Base-by-base conservation (phyloP, 176 grass and related monocot species). In the Ananas comosus region DNA sequence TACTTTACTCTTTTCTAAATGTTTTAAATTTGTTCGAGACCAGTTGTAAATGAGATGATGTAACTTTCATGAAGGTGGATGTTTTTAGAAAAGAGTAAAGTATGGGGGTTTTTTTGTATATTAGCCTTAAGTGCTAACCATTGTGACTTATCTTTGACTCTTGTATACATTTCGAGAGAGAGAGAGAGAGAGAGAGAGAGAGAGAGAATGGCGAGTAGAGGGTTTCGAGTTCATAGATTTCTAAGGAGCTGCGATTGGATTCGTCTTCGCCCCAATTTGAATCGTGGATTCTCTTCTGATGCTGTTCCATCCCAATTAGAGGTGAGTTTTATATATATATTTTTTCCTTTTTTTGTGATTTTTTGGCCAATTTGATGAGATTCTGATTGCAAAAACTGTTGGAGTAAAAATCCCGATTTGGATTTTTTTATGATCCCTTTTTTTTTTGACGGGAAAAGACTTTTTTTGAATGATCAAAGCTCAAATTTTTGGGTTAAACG, bases 231-330 rank as follows among this genome's bases (percentile, higher is more conserved):
- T 63, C 42, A 56, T 0, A 75, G 71, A 13, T 80, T 53, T 68
- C 29, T 80, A 42, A 82, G 51, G 18, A 71, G 72, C 25, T 79
- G 67, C 50, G 73, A 70, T 48, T 68, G 78, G 86, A 66, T 64
- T 61, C 59, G 29, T 56, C 59, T 78, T 71, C 83, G 18, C 72
- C 59, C 65, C 25, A 71, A 50, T 22, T 72, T 28, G 13, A 70
- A 22, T 12, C 72, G 81, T 59, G 52, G 65, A 13, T 83, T 92
- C 71, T 82, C 81, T 29, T 92, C 89, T 9, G 72, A 54, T 54
- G 72, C 79, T 12, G 64, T 85, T 78, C 82, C 80, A 50, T 42
- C 73, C 57, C 76, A 88, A n/a, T 63, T 92, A 17, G 89, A 92
- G 89, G 89, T 79, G 21, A 33, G 42, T 1, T n/a, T n/a, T n/a